phyloP scores from a whole-genome alignment of 352 stramenopile species.

The Phytopythium litorale region DNA sequence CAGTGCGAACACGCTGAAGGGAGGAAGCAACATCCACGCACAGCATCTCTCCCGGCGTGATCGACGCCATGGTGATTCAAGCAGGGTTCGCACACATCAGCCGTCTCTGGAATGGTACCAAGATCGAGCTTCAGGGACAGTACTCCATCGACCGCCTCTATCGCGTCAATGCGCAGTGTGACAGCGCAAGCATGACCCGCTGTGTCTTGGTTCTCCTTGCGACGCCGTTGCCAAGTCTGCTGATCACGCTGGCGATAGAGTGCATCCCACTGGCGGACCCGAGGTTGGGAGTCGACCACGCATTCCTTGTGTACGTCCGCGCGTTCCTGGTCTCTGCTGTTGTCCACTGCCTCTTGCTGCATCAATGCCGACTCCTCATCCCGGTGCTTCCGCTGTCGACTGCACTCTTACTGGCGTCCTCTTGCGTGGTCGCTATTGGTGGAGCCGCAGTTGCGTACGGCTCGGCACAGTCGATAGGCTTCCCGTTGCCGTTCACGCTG shows the following conservation, averaged over 20 bases:
- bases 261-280: conserved; percentile 1
- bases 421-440: conserved; percentile 15
- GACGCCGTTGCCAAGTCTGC: conserved; percentile 27
- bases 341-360: background rate
- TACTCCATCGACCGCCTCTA: conserved; percentile 22
- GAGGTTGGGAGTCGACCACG: conserved; percentile 9
- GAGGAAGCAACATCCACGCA: no score
- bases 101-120: no score
- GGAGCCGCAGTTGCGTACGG: conserved; percentile 16
- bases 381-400: conserved; percentile 11
- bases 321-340: conserved; percentile 7
- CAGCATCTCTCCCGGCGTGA: no score
- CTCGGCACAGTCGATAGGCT: conserved; percentile 26
- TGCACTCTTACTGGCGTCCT: conserved; percentile 5
- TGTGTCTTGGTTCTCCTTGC: conserved; percentile 10
- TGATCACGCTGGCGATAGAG: conserved; percentile 27
- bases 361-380: conserved; percentile 4
- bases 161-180: conserved; percentile 12
- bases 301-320: conserved; percentile 23
- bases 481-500: conserved; percentile 33
- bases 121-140: conserved; percentile 27
- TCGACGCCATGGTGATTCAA: no score
- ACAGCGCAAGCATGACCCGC: conserved; percentile 7
- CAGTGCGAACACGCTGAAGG: no score
- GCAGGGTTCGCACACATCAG: no score